Evolutionary conservation across 257 asterid species (phyloP), one percentile per base, ranked within the genome.

Genomic region (Lycium barbarum): DNA sequence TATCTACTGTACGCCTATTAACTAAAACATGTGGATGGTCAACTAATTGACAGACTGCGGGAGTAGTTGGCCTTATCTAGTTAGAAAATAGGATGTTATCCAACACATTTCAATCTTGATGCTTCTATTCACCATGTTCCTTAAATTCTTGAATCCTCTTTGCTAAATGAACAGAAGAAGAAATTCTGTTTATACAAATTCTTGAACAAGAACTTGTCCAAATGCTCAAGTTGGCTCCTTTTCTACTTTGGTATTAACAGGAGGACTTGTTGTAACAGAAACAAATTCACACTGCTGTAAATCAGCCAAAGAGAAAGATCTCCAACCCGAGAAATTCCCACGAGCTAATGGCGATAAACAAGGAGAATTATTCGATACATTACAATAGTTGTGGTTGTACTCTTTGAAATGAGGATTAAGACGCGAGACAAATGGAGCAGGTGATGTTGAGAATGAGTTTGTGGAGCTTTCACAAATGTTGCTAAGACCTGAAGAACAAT

Each of bases 261-360:
- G 12, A 83, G 87, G 67, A 4, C 62, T 67, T 49, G 76, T 83
- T 0, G 86, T 70, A 54, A 66, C 80, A 7, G 89, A 83, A 26
- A 58, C 87, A 79, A 74, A 49, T 14, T 65, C 43, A 26, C 92
- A 87, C 1, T 90, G 92, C 15, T 89, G 95, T 83, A 94, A 85
- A 88, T 94, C 97, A 71, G 93, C 93, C 86, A 91, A 84, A 26
- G 98, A 93, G 66, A 90, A 91, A 0, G 98, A 93, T 83, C 95
- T 88, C 93, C 94, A 91, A 0, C 90, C 58, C 0, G 87, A 79
- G 57, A 90, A 88, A 79, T 84, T 89, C 82, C 83, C 79, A 74
- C 33, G 72, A 0, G 91, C 85, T 33, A 88, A 83, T 11, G 89
- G 53, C 33, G 33, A 26, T 26, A 26, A 26, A 26, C 33, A 26